Base-by-base conservation (phyloP, 2,329 filamentous ascomycete species). In the Fusarium pseudograminearum region DNA sequence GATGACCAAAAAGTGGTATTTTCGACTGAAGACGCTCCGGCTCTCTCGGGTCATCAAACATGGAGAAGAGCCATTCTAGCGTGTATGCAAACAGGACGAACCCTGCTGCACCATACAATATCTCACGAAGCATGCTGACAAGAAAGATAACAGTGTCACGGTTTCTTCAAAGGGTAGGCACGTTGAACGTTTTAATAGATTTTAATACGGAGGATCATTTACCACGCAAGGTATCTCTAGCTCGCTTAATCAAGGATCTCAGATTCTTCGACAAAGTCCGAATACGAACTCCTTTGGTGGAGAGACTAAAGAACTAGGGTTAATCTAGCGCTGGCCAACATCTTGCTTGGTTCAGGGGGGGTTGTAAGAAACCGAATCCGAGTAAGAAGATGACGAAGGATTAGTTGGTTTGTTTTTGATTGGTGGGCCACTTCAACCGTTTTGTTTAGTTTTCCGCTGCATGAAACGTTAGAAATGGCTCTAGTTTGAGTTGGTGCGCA, bases 21-120 rank as follows among this genome's bases (percentile, higher is more conserved):
- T 36, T 59, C 1, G 69, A 44, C 4, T 57, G 66, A 0, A 74
- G 16, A 12, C 71, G 58, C 10, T 60, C 62, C 1, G 72, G 72
- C 11, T 74, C 72, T 1, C 65, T 44, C 2, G 70, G 56, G 42
- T 74, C 71, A 16, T 74, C 71, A 14, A 70, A 66, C 0, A 74
- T 42, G 0, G 52, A 57, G 3, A 74, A 30, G 4, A 65, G 40
- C 63, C 69, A 69, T 58, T 73, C 71, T 41, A 36, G 15, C 7
- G 57, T 55, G 3, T 69, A 73, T 7, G 65, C 70, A 14, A 73
- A 44, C 50, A 73, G 36, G 24, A 54, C 22, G 0, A 70, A 28
- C 0, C 70, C 67, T 4, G 54, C 58, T 5, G 65, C 18, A 26
- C 61, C 38, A 20, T 71, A 73, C 1, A 41, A 36, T 9, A 48